phyloP scores from a whole-genome alignment of 257 asterid species.

The Forsythia viridissima region DNA sequence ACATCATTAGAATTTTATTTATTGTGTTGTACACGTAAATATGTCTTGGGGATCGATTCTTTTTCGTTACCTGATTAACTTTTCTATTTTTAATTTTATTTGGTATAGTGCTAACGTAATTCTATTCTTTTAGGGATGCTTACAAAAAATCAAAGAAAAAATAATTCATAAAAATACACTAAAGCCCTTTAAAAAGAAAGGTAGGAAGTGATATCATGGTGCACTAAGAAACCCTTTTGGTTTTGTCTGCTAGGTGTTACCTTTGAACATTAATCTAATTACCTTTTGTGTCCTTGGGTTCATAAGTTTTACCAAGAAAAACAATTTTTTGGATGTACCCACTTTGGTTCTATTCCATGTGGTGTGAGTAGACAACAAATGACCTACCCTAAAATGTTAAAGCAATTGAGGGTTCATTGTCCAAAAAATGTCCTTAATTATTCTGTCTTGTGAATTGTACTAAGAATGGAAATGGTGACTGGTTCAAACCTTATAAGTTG shows the following conservation, averaged over 20 bases:
- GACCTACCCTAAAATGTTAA: constrained; percentile 24
- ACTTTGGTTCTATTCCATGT: constrained; percentile 16
- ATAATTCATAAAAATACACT: neutral
- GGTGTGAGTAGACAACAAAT: constrained; percentile 26
- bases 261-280: constrained; percentile 13
- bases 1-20: too few species aligned
- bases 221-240: constrained; percentile 34
- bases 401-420: neutral
- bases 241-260: constrained; percentile 37
- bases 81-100: neutral
- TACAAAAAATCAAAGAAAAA: neutral
- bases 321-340: neutral
- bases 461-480: constrained; percentile 8
- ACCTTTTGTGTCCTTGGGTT: neutral
- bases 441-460: neutral
- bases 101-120: neutral
- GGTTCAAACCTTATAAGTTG: neutral
- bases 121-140: neutral
- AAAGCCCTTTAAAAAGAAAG: constrained; percentile 24
- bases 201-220: constrained; percentile 27
- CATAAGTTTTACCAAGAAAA: constrained; percentile 7
- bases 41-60: neutral
- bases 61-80: neutral
- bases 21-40: too few species aligned
- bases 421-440: neutral